Percentiles rank a stretch among this genome's conserved stretches.
Conservation (phyloP, 495 filamentous ascomycete genomes). For the Hypomontagnella monticulosa region DNA sequence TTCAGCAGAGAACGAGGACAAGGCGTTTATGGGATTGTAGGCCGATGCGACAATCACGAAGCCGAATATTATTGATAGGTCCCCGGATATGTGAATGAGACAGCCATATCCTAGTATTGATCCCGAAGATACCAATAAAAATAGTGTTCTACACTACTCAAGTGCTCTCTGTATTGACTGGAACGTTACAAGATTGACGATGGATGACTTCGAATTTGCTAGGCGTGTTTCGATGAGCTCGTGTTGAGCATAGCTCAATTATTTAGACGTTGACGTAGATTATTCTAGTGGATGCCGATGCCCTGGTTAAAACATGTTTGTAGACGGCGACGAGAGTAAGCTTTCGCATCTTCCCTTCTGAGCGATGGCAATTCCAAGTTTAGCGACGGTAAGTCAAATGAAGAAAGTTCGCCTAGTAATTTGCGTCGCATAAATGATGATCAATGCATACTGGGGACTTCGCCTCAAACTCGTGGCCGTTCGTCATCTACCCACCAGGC, state of each 20-base stretch:
- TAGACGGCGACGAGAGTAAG: neutral
- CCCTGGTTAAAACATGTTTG: neutral
- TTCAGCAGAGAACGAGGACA: slow-evolving; percentile 17
- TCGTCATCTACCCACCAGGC: neutral
- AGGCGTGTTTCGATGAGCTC: neutral
- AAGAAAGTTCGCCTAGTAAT: neutral
- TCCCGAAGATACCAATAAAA: slow-evolving; percentile 30
- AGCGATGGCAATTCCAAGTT: neutral
- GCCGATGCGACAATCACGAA: slow-evolving; percentile 22
- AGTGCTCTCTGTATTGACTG: neutral
- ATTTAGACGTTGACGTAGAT: no score
- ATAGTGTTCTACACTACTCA: slow-evolving; percentile 29
- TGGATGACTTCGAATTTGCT: neutral
- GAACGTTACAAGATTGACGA: no score
- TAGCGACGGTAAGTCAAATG: neutral
- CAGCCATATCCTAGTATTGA: slow-evolving; percentile 35
- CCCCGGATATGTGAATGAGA: slow-evolving; percentile 27
- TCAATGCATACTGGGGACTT: neutral
- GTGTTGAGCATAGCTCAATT: no score
- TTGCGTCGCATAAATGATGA: slow-evolving; percentile 6
- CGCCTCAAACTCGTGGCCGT: slow-evolving; percentile 1
- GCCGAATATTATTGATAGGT: slow-evolving; percentile 17
- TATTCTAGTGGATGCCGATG: no score
- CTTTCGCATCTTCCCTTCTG: neutral
- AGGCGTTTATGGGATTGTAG: slow-evolving; percentile 15